Evolutionary conservation across 768 basidiomycete species (phyloP).

Genomic region (Dentipellis fragilis): DNA sequence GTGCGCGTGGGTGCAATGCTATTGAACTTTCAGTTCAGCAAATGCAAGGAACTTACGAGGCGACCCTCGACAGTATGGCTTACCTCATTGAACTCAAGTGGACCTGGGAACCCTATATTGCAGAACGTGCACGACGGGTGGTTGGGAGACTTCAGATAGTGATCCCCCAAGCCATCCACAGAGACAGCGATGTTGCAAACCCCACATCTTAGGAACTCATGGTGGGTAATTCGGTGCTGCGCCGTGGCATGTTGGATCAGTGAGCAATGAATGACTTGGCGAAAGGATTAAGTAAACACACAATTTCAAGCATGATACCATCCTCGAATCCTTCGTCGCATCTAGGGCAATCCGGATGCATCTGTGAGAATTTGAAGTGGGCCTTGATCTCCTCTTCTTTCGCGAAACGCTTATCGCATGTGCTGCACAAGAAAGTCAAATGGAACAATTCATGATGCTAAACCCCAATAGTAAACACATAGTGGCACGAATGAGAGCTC

Average conservation of each 20-base stretch:
- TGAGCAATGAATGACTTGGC: background rate
- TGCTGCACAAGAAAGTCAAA: background rate
- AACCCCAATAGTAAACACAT: background rate
- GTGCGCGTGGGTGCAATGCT: background rate
- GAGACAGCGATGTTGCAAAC: background rate
- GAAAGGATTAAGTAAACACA: background rate
- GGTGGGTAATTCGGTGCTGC: background rate
- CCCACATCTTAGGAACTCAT: background rate
- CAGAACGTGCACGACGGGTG: background rate
- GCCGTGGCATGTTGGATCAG: background rate
- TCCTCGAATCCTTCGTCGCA: background rate
- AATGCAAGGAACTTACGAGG: no score
- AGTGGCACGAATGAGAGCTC: background rate
- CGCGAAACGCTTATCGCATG: background rate
- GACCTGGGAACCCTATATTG: background rate
- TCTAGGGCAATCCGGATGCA: background rate
- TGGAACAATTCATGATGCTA: background rate
- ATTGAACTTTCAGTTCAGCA: background rate
- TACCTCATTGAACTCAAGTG: background rate
- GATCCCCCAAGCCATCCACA: background rate
- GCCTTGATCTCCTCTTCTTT: background rate
- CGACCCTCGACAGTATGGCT: background rate
- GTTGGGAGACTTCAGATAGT: background rate
- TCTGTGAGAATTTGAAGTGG: background rate
- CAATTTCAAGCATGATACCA: background rate